These are phyloP conservation scores for Epicoccum nigrum DNA, from an alignment of 2,329 filamentous ascomycete species.

Conservation along the genomic window DNA sequence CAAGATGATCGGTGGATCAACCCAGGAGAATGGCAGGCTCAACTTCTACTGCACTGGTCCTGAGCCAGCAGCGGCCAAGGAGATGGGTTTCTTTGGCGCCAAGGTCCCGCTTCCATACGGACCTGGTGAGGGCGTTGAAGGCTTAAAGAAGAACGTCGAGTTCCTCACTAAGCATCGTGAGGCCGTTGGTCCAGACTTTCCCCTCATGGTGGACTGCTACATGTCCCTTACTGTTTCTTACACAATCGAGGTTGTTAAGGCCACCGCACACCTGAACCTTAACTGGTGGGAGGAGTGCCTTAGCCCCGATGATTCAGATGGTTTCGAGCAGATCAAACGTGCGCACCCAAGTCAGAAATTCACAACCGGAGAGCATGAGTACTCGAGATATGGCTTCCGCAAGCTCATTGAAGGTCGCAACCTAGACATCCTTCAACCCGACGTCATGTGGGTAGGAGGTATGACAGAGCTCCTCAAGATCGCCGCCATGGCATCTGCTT, in stretches of 20 bases:
- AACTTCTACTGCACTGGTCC: constrained; percentile 96
- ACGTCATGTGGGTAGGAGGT: constrained; percentile 97
- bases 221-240: constrained; percentile 94
- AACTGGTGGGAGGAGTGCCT: constrained; percentile 99
- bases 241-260: constrained; percentile 88
- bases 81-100: constrained; percentile 87
- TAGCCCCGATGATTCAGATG: constrained; percentile 88
- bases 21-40: constrained; percentile 69
- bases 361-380: constrained; percentile 95
- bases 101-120: constrained; percentile 92
- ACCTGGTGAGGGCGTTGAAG: constrained; percentile 81
- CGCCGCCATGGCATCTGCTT: constrained; percentile 85
- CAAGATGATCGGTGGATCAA: constrained; percentile 91
- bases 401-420: constrained; percentile 92
- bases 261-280: constrained; percentile 81
- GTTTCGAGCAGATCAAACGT: constrained; percentile 86
- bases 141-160: constrained; percentile 86
- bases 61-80: constrained; percentile 77
- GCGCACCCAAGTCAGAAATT: constrained; percentile 91
- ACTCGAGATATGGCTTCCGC: constrained; percentile 91
- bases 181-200: constrained; percentile 85
- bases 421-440: constrained; percentile 91
- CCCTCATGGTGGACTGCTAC: constrained; percentile 94
- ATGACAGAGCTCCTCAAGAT: constrained; percentile 91
- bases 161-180: constrained; percentile 86